Conservation (phyloP, 495 filamentous ascomycete species). For the Penicillium ochrochloron region DNA sequence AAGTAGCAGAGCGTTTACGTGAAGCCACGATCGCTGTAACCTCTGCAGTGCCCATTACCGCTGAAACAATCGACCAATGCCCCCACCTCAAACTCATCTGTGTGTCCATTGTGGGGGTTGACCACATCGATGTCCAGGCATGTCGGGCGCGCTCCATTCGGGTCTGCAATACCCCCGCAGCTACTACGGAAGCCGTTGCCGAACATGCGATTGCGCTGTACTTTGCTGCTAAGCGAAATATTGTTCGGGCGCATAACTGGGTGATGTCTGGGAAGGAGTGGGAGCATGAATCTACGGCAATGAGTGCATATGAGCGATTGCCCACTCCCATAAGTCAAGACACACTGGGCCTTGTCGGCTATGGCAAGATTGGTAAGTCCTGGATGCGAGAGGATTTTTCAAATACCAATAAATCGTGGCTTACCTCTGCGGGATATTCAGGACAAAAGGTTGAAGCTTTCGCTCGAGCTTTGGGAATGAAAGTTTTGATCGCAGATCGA, state of each 20-base stretch:
- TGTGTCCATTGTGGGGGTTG: neutral
- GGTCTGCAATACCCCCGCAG: neutral
- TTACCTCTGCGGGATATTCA: neutral
- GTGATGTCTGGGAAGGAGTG: neutral
- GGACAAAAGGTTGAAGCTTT: neutral
- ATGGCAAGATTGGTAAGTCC: slow-evolving; percentile 4
- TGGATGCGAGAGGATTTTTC: neutral
- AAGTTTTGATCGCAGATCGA: neutral
- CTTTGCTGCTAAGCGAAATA: neutral
- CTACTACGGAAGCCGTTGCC: neutral
- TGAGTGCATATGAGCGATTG: neutral
- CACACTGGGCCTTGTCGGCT: neutral
- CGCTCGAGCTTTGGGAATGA: neutral
- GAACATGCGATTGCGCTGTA: slow-evolving; percentile 4
- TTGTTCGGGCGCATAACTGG: neutral
- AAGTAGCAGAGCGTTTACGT: neutral
- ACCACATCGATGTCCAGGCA: neutral
- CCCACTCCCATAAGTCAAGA: neutral
- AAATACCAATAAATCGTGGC: neutral
- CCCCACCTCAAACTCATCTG: neutral
- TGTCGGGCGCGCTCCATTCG: neutral
- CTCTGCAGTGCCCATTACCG: neutral
- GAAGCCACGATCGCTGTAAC: neutral
- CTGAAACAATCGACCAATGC: neutral
- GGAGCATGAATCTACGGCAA: neutral